Conservation (phyloP, 2,329 filamentous ascomycete species). For the Basipetospora sp. region DNA sequence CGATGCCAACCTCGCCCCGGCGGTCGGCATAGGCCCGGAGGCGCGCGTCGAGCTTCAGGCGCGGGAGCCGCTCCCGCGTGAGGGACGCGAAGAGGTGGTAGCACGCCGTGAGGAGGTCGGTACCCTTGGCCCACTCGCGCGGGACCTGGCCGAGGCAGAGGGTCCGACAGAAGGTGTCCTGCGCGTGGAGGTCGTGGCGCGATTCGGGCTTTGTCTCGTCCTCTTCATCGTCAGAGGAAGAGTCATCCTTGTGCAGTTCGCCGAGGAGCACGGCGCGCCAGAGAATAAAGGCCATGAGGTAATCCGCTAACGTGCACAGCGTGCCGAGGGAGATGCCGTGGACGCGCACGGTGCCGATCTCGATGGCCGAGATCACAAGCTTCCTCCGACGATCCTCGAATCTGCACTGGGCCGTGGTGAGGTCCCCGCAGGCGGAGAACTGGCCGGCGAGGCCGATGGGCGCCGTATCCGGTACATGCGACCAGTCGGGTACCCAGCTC, state of each 20-base stretch:
- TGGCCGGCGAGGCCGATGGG: conserved; percentile 8
- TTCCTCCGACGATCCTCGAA: conserved; percentile 15
- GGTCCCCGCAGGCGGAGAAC: conserved; percentile 13
- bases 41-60: conserved; percentile 8
- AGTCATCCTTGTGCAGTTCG: too few species aligned
- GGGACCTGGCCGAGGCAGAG: conserved; percentile 15
- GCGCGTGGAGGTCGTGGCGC: background rate
- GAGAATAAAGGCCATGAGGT: conserved; percentile 22
- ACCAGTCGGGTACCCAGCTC: conserved; percentile 23
- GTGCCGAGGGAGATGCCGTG: conserved; percentile 17
- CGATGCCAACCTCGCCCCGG: too few species aligned
- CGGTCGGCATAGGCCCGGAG: conserved; percentile 7
- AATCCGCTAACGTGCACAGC: conserved; percentile 15
- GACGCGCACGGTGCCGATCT: conserved; percentile 13
- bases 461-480: conserved; percentile 12
- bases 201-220: too few species aligned
- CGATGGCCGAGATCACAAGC: conserved; percentile 16
- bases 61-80: conserved; percentile 10
- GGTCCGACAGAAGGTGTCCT: conserved; percentile 15
- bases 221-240: too few species aligned
- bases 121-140: conserved; percentile 11
- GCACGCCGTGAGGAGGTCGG: too few species aligned
- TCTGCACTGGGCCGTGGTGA: conserved; percentile 10
- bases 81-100: conserved; percentile 12
- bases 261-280: conserved; percentile 17